A percentile compares a stretch with the other conserved stretches of the same genome.
These are phyloP conservation scores for Beauveria bassiana DNA, from an alignment of 2,329 filamentous ascomycete species.

Conservation along the genomic window DNA sequence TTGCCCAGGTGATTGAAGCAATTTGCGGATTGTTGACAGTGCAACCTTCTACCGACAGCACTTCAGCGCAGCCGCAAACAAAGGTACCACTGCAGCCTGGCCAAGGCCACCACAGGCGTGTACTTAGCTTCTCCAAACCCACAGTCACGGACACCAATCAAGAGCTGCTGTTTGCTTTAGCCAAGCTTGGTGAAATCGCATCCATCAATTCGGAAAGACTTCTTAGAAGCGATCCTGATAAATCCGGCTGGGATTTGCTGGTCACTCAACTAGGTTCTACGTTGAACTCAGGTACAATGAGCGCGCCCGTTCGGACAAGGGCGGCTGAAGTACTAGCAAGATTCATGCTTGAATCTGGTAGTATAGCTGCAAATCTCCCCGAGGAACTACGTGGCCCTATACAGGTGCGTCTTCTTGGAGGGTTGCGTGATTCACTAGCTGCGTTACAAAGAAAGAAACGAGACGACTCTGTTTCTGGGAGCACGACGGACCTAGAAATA, in stretches of 20 bases:
- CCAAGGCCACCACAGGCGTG: conserved; percentile 34
- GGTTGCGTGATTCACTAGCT: conserved; percentile 53
- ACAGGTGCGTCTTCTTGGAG: conserved; percentile 63
- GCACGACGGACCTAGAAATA: conserved; percentile 65
- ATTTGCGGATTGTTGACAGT: conserved; percentile 61
- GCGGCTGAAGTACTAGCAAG: conserved; percentile 59
- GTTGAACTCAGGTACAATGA: conserved; percentile 38
- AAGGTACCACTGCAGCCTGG: conserved; percentile 11
- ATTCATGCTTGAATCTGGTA: conserved; percentile 50
- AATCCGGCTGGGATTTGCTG: conserved; percentile 70
- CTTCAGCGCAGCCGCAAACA: conserved; percentile 13
- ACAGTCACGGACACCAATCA: conserved; percentile 45
- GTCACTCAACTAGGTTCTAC: conserved; percentile 45
- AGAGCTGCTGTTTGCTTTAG: conserved; percentile 59
- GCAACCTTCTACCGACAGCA: conserved; percentile 17
- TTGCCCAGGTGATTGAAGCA: conserved; percentile 67
- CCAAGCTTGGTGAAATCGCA: conserved; percentile 66
- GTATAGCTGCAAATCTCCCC: conserved; percentile 44
- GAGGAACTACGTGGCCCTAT: conserved; percentile 48
- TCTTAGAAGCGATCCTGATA: conserved; percentile 54
- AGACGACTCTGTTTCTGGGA: conserved; percentile 47
- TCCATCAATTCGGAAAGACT: conserved; percentile 70
- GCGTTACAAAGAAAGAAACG: conserved; percentile 46
- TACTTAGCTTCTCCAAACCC: conserved; percentile 40
- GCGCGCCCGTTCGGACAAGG: conserved; percentile 45